phyloP scores from a whole-genome alignment of 1,284 basidiomycete species.

The Pseudozyma hubeiensis region DNA sequence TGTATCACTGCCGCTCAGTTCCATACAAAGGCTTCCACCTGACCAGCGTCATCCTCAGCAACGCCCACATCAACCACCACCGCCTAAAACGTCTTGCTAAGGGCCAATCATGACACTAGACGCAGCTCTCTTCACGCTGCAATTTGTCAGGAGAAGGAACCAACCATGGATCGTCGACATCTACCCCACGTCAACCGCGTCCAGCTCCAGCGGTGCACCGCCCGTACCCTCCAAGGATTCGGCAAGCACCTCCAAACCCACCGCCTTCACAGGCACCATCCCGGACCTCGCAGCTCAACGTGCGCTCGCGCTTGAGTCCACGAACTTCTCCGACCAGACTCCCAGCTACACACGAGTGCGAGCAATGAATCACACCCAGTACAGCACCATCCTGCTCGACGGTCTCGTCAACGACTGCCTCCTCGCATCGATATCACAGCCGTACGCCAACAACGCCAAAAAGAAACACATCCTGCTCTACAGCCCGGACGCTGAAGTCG shows the following conservation, averaged over 20 bases:
- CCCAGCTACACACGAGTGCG: conserved; percentile 52
- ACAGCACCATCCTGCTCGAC: conserved; percentile 50
- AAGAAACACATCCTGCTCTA: conserved; percentile 79
- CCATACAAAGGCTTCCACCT: no score
- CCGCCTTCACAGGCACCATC: conserved; percentile 36
- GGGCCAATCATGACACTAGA: conserved; percentile 41
- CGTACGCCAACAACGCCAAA: conserved; percentile 70
- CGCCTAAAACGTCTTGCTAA: no score
- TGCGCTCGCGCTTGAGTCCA: conserved; percentile 24
- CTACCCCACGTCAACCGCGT: conserved; percentile 20
- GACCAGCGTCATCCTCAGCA: no score
- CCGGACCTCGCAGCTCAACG: conserved; percentile 36
- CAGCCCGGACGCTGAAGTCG: conserved; percentile 78
- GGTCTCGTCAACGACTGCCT: conserved; percentile 35
- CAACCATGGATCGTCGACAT: conserved; percentile 53
- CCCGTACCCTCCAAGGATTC: conserved; percentile 33
- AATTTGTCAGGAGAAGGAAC: conserved; percentile 35
- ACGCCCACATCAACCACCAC: background rate
- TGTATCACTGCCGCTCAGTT: background rate
- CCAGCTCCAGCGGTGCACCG: conserved; percentile 7
- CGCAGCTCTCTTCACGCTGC: conserved; percentile 51
- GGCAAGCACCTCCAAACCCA: conserved; percentile 11
- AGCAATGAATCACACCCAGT: conserved; percentile 38
- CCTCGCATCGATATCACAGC: conserved; percentile 35
- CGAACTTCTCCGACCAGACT: conserved; percentile 31